Percentiles rank a stretch among this genome's conserved stretches.
phyloP scores from a whole-genome alignment of 1,139 yeast species.

The Suhomyces chickasaworum region DNA sequence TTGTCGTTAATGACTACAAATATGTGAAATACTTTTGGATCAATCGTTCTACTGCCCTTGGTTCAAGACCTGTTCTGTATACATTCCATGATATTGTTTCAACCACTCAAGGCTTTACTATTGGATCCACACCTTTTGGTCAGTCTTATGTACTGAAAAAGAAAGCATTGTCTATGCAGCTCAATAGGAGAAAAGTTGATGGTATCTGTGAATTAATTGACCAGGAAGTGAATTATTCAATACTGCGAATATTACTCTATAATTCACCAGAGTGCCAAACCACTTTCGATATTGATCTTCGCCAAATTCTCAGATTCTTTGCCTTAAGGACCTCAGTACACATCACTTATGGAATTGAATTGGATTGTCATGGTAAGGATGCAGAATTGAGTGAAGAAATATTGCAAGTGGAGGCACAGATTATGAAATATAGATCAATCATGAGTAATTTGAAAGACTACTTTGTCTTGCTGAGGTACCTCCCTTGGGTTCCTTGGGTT shows the following conservation, averaged over 20 bases:
- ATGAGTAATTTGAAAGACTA: conserved; percentile 64
- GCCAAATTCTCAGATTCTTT: conserved; percentile 50
- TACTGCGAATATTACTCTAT: conserved; percentile 31
- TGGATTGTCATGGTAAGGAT: conserved; percentile 47
- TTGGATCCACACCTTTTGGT: conserved; percentile 78
- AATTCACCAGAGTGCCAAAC: no score
- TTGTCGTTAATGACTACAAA: conserved; percentile 65
- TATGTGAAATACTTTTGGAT: conserved; percentile 59
- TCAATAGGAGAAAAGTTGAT: conserved; percentile 43
- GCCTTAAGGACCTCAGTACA: conserved; percentile 58
- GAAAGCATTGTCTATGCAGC: conserved; percentile 52
- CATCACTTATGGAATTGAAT: conserved; percentile 60
- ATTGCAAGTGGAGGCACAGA: conserved; percentile 62
- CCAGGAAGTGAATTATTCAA: conserved; percentile 37
- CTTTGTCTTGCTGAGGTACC: conserved; percentile 52
- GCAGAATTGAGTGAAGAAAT: conserved; percentile 53
- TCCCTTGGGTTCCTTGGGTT: conserved; percentile 27
- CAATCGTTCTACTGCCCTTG: conserved; percentile 52
- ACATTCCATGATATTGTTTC: conserved; percentile 73
- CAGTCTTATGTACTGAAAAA: conserved; percentile 53
- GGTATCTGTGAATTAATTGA: conserved; percentile 44
- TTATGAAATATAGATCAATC: conserved; percentile 65
- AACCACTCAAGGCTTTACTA: conserved; percentile 62
- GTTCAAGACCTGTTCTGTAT: conserved; percentile 66
- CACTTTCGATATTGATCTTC: conserved; percentile 42